Evolutionary conservation across 768 basidiomycete genomes (phyloP).

Genomic region (Kwoniella sp.): DNA sequence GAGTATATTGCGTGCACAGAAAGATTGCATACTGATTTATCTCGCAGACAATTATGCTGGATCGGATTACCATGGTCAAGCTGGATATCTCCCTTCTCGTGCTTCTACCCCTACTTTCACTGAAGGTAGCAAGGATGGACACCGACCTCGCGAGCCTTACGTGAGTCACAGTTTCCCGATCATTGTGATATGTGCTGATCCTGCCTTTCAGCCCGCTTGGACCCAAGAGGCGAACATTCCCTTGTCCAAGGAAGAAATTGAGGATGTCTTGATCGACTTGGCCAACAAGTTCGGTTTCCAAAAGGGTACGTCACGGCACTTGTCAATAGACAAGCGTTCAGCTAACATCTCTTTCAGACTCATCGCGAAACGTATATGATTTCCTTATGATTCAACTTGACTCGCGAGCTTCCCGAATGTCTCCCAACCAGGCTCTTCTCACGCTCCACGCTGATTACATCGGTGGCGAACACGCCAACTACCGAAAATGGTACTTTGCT

Average conservation of each 20-base stretch:
- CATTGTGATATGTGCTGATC: not conserved
- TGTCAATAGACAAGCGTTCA: constrained; percentile 20
- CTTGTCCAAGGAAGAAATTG: constrained; percentile 98
- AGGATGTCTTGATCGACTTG: constrained; percentile 95
- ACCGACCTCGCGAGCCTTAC: constrained; percentile 71
- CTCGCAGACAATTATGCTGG: constrained; percentile 29
- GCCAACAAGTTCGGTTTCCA: constrained; percentile 99
- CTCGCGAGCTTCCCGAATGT: constrained; percentile 94
- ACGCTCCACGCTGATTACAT: constrained; percentile 99
- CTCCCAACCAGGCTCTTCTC: constrained; percentile 88
- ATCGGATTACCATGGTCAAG: constrained; percentile 44
- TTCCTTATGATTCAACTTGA: constrained; percentile 97
- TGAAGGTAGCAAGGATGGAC: constrained; percentile 64
- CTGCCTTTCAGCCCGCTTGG: constrained; percentile 71
- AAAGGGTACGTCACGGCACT: constrained; percentile 66
- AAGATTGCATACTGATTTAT: constrained; percentile 5
- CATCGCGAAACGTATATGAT: constrained; percentile 70
- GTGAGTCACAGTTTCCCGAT: constrained; percentile 25
- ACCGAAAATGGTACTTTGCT: constrained; percentile 99
- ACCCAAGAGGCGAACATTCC: constrained; percentile 86
- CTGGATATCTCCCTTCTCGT: constrained; percentile 63
- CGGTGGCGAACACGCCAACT: constrained; percentile 96
- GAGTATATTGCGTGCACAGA: constrained; percentile 2
- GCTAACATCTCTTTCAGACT: constrained; percentile 34
- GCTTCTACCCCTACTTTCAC: constrained; percentile 73